Percentiles rank a stretch among this genome's conserved stretches.
Conservation (phyloP, 805 yeast genomes). For the Helenozyma rhizophorensis region DNA sequence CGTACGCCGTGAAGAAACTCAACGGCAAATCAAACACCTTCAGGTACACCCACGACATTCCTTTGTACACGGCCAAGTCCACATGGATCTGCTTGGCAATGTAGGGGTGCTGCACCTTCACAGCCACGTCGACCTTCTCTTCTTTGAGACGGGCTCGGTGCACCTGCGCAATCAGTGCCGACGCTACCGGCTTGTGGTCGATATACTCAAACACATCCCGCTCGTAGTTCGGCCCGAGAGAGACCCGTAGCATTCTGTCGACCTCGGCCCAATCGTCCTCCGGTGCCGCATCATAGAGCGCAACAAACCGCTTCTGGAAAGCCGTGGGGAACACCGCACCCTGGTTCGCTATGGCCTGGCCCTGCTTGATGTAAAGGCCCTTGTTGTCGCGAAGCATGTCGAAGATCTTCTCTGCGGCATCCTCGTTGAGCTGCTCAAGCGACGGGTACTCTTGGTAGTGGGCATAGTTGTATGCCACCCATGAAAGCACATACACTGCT, state of each 20-base stretch:
- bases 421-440: slow-evolving; percentile 54
- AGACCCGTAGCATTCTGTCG: slow-evolving; percentile 35
- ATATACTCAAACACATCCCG: slow-evolving; percentile 37
- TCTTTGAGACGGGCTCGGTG: slow-evolving; percentile 46
- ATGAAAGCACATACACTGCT: slow-evolving; percentile 43
- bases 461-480: slow-evolving; percentile 59
- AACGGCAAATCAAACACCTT: slow-evolving; percentile 62
- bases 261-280: slow-evolving; percentile 46
- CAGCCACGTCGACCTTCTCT: slow-evolving; percentile 51
- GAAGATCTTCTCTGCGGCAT: slow-evolving; percentile 43
- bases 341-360: slow-evolving; percentile 78
- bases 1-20: slow-evolving; percentile 49
- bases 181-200: slow-evolving; percentile 60
- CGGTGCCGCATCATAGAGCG: slow-evolving; percentile 68
- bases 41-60: slow-evolving; percentile 50
- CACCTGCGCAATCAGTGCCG: slow-evolving; percentile 74
- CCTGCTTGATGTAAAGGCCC: slow-evolving; percentile 66
- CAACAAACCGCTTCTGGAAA: slow-evolving; percentile 53
- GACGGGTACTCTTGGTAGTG: slow-evolving; percentile 31
- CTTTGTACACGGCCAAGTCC: slow-evolving; percentile 57
- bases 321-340: slow-evolving; percentile 63
- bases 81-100: slow-evolving; percentile 55
- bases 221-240: slow-evolving; percentile 41
- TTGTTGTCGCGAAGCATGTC: slow-evolving; percentile 28
- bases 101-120: slow-evolving; percentile 63